Base-by-base conservation (phyloP, 768 basidiomycete genomes). In the Coprinellus micaceus region DNA sequence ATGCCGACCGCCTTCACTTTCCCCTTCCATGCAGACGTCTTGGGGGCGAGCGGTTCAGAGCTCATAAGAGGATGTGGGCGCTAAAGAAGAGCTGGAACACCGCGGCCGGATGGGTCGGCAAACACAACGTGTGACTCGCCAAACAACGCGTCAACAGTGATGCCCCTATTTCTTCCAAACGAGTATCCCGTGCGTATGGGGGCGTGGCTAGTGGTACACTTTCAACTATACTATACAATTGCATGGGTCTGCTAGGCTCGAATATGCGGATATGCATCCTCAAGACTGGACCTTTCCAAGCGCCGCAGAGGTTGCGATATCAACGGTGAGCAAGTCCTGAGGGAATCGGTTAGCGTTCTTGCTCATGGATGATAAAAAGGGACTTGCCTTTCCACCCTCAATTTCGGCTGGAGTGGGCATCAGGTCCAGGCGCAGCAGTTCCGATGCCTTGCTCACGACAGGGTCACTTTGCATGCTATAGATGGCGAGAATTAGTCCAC, bases 321-420 rank as follows among this genome's bases (percentile, higher is more conserved):
- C 74, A 41, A 79, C 66, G 2, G 69, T 68, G 37, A 79, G 56
- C 25, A 77, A 39, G 55, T 78, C 74, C 78, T 80, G 51, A 10
- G 36, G 10, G 17, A n/a, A n/a, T n/a, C n/a, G n/a, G n/a, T n/a
- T 37, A 46, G 24, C 37, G 21, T 33, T 46, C 43, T 13, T 46
- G 6, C 22, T 37, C n/a, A 28, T 45, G 29, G 26, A 25, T n/a
- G n/a, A n/a, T n/a, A n/a, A n/a, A n/a, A n/a, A n/a, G n/a, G n/a
- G 1, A 56, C 72, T 47, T 61, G 88, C 89, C 82, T 88, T 89
- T 52, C 91, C 92, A 33, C 68, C 80, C 67, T 76, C 83, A 64
- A 97, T 70, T 64, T 92, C 89, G 7, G 83, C 77, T 4, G 85
- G 77, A 4, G 84, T 79, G 9, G 91, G 92, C 91, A 95, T 94